Evolutionary conservation across 768 basidiomycete genomes (phyloP).

Genomic region (Tricholoma sp.): DNA sequence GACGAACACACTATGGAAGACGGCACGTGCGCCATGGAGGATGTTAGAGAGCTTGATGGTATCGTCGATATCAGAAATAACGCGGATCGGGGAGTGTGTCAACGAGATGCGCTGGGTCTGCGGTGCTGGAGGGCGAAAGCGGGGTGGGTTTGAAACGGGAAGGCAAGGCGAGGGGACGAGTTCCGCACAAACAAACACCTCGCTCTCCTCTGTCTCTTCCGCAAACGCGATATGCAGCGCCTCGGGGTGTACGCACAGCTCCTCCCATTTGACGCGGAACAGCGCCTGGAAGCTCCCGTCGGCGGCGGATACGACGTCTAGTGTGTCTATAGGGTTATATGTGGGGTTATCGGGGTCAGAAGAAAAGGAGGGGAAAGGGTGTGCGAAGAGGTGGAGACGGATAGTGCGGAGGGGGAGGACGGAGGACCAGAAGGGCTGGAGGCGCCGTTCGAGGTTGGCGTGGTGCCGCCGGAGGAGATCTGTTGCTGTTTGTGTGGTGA

Average conservation of each 20-base stretch:
- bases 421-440: constrained; percentile 80
- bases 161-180: constrained; percentile 39
- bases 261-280: constrained; percentile 65
- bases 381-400: constrained; percentile 54
- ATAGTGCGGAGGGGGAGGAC: constrained; percentile 60
- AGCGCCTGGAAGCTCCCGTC: constrained; percentile 73
- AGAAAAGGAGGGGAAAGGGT: constrained; percentile 22
- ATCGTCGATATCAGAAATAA: constrained; percentile 94
- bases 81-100: constrained; percentile 60
- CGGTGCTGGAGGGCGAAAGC: constrained; percentile 5
- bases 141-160: neutral
- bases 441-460: constrained; percentile 68
- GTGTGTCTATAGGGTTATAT: constrained; percentile 41
- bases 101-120: constrained; percentile 41
- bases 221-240: constrained; percentile 56
- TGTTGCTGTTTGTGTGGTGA: constrained; percentile 12
- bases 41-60: constrained; percentile 82
- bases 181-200: constrained; percentile 51
- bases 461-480: constrained; percentile 51
- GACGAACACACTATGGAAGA: constrained; percentile 91
- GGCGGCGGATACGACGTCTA: constrained; percentile 50
- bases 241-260: constrained; percentile 55
- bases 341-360: constrained; percentile 18
- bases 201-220: constrained; percentile 45
- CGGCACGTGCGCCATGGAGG: constrained; percentile 69